These are phyloP conservation scores for Caloboletus firmus DNA, from an alignment of 1,284 basidiomycete genomes.

Conservation along the genomic window DNA sequence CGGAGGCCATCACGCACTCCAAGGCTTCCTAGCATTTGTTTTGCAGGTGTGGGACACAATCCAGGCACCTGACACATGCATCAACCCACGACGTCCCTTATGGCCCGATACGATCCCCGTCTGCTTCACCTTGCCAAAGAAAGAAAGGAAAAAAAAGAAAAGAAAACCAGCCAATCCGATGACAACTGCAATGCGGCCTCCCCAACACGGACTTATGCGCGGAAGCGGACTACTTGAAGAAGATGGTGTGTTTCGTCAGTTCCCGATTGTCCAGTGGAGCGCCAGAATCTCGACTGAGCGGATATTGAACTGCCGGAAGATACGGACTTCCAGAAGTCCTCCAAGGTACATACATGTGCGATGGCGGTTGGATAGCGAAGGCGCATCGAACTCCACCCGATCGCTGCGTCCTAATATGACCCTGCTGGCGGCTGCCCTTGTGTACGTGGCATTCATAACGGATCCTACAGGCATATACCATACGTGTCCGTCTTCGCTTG, in stretches of 20 bases:
- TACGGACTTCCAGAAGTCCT: conserved; percentile 32
- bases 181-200: conserved; percentile 4
- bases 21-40: conserved; percentile 11
- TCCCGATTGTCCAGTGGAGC: conserved; percentile 21
- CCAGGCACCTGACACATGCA: conserved; percentile 23
- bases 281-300: conserved; percentile 34
- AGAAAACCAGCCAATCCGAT: conserved; percentile 3
- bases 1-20: conserved; percentile 11
- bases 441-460: conserved; percentile 24
- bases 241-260: conserved; percentile 11
- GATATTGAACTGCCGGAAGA: conserved; percentile 34
- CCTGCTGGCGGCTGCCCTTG: conserved; percentile 17
- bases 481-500: conserved; percentile 21
- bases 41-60: conserved; percentile 10
- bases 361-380: conserved; percentile 16
- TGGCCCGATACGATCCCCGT: conserved; percentile 9
- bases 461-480: conserved; percentile 16
- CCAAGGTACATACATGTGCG: conserved; percentile 19
- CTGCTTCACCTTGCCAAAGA: conserved; percentile 4
- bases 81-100: conserved; percentile 14
- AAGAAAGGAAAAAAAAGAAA: neutral
- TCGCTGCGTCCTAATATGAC: conserved; percentile 9
- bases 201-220: conserved; percentile 4
- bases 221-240: conserved; percentile 17
- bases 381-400: conserved; percentile 25